A percentile compares a stretch with the other conserved stretches of the same genome.
Evolutionary conservation across 305 asterid species (phyloP).

Genomic region (Ruellia speciosa): DNA sequence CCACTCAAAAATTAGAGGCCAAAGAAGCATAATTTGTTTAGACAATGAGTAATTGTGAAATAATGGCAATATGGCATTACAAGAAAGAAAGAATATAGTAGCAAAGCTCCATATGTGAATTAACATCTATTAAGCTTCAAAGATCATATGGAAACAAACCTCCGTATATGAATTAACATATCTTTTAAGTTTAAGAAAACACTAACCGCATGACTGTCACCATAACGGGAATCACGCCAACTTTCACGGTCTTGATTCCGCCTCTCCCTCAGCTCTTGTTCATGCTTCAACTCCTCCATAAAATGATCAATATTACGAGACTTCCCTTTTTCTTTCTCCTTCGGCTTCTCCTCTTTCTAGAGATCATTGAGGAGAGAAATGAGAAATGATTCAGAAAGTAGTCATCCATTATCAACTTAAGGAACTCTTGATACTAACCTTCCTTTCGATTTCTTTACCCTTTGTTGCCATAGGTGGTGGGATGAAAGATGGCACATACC

Average conservation of each 20-base stretch:
- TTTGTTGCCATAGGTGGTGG: constrained; percentile 92
- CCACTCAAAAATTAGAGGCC: background rate
- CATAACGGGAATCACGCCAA: constrained; percentile 65
- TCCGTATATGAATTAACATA: constrained; percentile 2
- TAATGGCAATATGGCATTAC: background rate
- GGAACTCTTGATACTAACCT: constrained; percentile 41
- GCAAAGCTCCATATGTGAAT: constrained; percentile 6
- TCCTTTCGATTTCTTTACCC: constrained; percentile 73
- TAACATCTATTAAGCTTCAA: too few species aligned
- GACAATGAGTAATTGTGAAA: constrained; percentile 3
- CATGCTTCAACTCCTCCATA: constrained; percentile 95
- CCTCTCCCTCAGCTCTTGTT: constrained; percentile 89
- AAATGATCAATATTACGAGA: constrained; percentile 82
- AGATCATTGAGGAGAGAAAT: constrained; percentile 19
- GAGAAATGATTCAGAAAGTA: constrained; percentile 20
- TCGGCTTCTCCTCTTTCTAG: constrained; percentile 85
- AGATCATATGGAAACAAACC: too few species aligned
- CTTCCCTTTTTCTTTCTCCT: constrained; percentile 78
- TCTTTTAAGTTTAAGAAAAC: constrained; percentile 5
- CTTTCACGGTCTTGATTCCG: constrained; percentile 84
- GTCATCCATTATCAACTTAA: background rate
- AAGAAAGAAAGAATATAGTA: background rate
- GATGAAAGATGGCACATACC: constrained; percentile 94
- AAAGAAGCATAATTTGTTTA: constrained; percentile 1
- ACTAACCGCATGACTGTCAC: constrained; percentile 61